Evolutionary conservation across 2,329 filamentous ascomycete genomes (phyloP), one percentile per base, ranked within the genome.

Genomic region (Albifimbria verrucaria): DNA sequence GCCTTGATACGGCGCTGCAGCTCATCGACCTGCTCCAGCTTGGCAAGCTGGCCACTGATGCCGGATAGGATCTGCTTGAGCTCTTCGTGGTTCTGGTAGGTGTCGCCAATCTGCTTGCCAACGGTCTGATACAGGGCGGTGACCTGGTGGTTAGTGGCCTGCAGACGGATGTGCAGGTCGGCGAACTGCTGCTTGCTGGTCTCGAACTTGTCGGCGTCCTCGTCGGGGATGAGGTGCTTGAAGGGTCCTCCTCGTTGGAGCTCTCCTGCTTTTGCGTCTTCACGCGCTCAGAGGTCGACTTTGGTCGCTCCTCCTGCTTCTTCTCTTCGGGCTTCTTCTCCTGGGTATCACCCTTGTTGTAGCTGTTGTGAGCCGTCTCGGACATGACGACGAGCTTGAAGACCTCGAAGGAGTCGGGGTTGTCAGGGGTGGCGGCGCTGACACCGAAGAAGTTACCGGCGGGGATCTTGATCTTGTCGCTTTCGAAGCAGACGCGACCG

Each of bases 361-460:
- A 26, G 45, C 41, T 51, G 23, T 43, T 48, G 50, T 48, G 44
- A 44, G 41, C 20, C 22, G 44, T 53, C 52, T 84, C 81, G 11
- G 81, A 86, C 65, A 86, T 83, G 49, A 94, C 83, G 32, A 89
- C 80, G 66, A 97, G 82, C 68, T 93, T 95, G 78, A 92, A 94
- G 59, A 96, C 72, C 72, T 99, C 94, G 65, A 97, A 96, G 5
- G 91, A 96, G 73, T 99, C 94, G 1, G 94, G 92, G 63, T 86
- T 92, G 60, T 97, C 93, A 25, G 90, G 89, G 3, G 90, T 93
- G 17, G 90, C 89, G 42, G 93, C 94, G 12, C 89, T 91, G 61
- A 99, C 76, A 62, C 94, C 94, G 60, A 96, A 90, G 68, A 83
- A 82, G 75, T 97, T 95, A 60, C 90, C 90, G 2, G 80, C 63